These are phyloP conservation scores for Diutina scorzettiae DNA, from an alignment of 1,139 yeast species.

Conservation along the genomic window DNA sequence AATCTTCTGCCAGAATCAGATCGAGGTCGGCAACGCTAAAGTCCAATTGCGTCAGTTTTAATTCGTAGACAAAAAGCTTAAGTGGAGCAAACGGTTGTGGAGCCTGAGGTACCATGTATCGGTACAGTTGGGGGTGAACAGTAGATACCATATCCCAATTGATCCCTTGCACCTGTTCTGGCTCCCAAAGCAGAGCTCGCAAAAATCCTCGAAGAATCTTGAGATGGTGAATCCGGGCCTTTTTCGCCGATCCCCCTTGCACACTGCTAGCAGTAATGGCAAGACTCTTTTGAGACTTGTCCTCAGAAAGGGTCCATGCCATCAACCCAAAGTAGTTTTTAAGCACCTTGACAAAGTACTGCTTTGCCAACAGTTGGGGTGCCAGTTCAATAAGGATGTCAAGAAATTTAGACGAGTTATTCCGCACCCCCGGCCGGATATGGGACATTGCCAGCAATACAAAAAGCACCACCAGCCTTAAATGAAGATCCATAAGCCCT, in stretches of 20 bases:
- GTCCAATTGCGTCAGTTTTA: conserved; percentile 11
- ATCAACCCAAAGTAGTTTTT: conserved; percentile 45
- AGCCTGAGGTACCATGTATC: conserved; percentile 40
- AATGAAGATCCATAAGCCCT: conserved; percentile 54
- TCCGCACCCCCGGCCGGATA: conserved; percentile 60
- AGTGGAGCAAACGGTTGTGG: conserved; percentile 54
- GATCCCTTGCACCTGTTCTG: conserved; percentile 6
- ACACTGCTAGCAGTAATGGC: conserved; percentile 34
- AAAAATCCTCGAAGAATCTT: conserved; percentile 32
- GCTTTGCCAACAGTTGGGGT: conserved; percentile 39
- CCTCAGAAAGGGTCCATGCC: conserved; percentile 43
- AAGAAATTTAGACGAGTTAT: conserved; percentile 56
- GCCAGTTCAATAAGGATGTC: conserved; percentile 37
- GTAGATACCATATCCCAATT: conserved; percentile 6
- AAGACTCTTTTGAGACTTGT: conserved; percentile 32
- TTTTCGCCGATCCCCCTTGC: conserved; percentile 26
- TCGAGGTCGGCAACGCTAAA: conserved; percentile 22
- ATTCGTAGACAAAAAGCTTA: conserved; percentile 36
- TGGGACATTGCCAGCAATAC: conserved; percentile 95
- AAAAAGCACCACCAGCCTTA: conserved; percentile 54
- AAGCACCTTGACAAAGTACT: conserved; percentile 48
- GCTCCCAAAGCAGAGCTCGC: conserved; percentile 23
- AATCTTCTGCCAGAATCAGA: conserved; percentile 39
- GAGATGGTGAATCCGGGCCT: conserved; percentile 31
- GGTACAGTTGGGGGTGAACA: conserved; percentile 33